phyloP scores from a whole-genome alignment of 768 basidiomycete genomes.

The Mycena vulgaris region DNA sequence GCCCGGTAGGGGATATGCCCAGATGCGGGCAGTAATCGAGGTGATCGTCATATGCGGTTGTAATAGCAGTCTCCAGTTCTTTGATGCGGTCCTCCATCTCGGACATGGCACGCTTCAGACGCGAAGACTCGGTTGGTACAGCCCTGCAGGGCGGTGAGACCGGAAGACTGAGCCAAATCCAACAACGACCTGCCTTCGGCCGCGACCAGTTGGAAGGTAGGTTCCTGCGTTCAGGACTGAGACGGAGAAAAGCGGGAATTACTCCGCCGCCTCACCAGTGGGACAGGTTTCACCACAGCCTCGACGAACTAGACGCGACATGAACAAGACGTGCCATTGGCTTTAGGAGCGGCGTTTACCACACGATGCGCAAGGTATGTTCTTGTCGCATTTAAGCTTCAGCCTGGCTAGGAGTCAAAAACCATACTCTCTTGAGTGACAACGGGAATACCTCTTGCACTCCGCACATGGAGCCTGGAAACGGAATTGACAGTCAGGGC shows the following conservation, averaged over 20 bases:
- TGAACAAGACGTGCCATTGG: too few relatives aligned
- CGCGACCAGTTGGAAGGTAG: constrained; percentile 23
- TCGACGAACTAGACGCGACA: constrained; percentile 27
- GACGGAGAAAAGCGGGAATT: background rate
- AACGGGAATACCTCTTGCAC: background rate
- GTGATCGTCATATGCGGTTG: background rate
- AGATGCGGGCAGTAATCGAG: constrained; percentile 13
- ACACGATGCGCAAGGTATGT: constrained; percentile 23
- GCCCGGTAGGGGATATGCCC: background rate
- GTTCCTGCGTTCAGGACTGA: background rate
- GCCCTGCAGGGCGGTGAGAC: background rate
- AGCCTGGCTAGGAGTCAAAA: constrained; percentile 13
- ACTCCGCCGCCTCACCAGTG: constrained; percentile 5
- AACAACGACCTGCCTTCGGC: background rate
- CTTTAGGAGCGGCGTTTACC: background rate
- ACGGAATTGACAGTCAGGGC: background rate
- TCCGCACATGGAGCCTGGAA: constrained; percentile 6
- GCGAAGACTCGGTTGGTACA: constrained; percentile 18
- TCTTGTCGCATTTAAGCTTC: constrained; percentile 29
- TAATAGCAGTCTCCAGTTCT: constrained; percentile 7
- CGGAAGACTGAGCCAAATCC: too few relatives aligned
- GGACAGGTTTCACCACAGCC: constrained; percentile 20
- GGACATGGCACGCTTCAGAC: background rate
- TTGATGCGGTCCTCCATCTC: constrained; percentile 13
- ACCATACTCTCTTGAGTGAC: background rate